Conservation (phyloP, 768 basidiomycete genomes). For the Phlebiopsis flavidoalba region DNA sequence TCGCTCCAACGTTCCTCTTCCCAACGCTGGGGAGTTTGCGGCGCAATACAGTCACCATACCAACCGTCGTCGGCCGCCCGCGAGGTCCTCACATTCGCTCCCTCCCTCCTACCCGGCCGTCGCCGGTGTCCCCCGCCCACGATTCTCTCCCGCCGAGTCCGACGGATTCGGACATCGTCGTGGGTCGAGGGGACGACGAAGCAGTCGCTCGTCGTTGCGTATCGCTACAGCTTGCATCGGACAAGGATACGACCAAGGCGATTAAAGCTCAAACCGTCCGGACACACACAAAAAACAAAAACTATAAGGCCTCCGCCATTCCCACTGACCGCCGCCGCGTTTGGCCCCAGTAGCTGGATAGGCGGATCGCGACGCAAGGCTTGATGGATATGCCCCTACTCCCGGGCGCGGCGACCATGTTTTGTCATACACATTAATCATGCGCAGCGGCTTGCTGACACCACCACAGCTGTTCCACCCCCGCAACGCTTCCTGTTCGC, state of each 20-base stretch:
- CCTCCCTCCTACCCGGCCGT: background rate
- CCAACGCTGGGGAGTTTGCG: background rate
- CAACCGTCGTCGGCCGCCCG: background rate
- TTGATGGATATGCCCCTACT: too few species aligned
- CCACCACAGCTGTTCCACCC: too few species aligned
- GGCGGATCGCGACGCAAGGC: background rate
- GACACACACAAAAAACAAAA: too few species aligned
- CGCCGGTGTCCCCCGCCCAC: background rate
- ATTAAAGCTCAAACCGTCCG: background rate
- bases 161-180: background rate
- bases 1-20: background rate
- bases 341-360: background rate
- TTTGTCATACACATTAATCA: background rate
- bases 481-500: too few species aligned
- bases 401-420: background rate
- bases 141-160: background rate
- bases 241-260: background rate
- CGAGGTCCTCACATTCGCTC: background rate
- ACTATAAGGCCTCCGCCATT: constrained; percentile 1
- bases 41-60: background rate
- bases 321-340: background rate
- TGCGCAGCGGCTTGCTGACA: background rate
- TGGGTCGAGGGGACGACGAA: background rate
- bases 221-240: background rate
- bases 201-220: background rate